phyloP scores from a whole-genome alignment of 352 stramenopile genomes.

The Globisporangium orthogonon region DNA sequence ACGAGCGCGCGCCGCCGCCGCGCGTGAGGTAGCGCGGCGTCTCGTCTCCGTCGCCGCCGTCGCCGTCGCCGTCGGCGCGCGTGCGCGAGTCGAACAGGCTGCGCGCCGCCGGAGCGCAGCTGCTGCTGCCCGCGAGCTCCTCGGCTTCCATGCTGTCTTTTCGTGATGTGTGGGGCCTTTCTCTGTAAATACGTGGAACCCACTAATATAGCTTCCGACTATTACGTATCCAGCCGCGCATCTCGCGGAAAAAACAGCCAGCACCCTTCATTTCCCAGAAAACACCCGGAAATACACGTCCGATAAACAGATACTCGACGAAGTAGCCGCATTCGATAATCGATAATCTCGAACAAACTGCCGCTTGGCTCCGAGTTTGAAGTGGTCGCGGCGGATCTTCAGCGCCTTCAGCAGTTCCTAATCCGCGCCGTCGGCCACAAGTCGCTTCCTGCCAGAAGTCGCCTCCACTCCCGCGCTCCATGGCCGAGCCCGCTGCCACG shows the following conservation, averaged over 20 bases:
- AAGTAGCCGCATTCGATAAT: neutral
- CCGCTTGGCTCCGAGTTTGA: constrained; percentile 1
- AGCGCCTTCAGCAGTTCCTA: neutral
- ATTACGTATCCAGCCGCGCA: neutral
- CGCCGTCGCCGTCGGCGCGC: no score
- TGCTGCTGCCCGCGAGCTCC: no score
- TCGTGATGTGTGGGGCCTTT: neutral
- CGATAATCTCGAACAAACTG: neutral
- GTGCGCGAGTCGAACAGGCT: constrained; percentile 46
- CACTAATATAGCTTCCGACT: neutral
- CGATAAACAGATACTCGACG: no score
- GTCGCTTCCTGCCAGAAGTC: neutral
- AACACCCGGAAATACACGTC: no score
- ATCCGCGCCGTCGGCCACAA: neutral
- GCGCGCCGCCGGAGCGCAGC: constrained; percentile 9
- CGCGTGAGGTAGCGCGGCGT: constrained; percentile 33
- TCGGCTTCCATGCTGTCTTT: neutral
- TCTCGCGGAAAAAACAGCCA: no score
- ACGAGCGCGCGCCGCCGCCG: constrained; percentile 22
- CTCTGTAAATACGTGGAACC: neutral
- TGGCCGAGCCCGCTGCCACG: neutral
- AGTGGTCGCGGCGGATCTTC: neutral
- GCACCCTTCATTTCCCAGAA: neutral
- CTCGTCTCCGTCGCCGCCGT: constrained; percentile 5
- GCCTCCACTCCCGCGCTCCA: neutral